Evolutionary conservation across 768 basidiomycete genomes (phyloP), one percentile per base, ranked within the genome.

Genomic region (Boletus sensibilis): DNA sequence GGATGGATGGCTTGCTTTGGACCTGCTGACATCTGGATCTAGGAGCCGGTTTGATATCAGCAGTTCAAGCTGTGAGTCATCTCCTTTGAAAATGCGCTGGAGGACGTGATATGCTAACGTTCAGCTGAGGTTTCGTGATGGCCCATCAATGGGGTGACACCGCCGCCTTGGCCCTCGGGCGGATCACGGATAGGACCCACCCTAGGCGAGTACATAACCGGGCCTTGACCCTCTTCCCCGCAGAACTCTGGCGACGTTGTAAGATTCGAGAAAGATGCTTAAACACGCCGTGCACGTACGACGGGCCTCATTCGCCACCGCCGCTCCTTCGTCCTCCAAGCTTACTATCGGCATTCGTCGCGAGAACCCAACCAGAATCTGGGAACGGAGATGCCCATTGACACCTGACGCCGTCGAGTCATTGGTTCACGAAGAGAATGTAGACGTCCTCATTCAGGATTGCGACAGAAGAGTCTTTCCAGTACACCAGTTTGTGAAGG

Each of bases 311-410:
- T 58, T 69, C 34, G 49, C 60, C 21, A 69, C 63, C 1, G 39
- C 44, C 31, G 40, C 58, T 9, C 44, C 64, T 50, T 58, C 70
- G 10, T 43, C 67, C n/a, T 55, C 62, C 23, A 69, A 66, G 52
- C 71, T 79, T 20, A 78, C 74, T 21, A 59, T 88, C 14, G 86
- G 86, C 20, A 78, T 88, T 25, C 76, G 91, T 18, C 82, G 87
- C 38, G 94, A 97, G 69, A 89, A 95, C 66, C 86, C 89, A 0
- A 61, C 72, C 31, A 76, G 94, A 50, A 83, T 91, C 53, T 97
- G 93, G 93, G 94, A 96, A 68, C 80, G 94, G 10, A 80, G 94
- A 18, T 84, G 81, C 31, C 93, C 94, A 3, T 75, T 97, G 43
- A 91, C 90, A 0, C 94, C 94, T 1, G 80, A 82, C 5, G 85